Conservation (phyloP, 805 yeast species). For the Priceomyces fermenticarens region DNA sequence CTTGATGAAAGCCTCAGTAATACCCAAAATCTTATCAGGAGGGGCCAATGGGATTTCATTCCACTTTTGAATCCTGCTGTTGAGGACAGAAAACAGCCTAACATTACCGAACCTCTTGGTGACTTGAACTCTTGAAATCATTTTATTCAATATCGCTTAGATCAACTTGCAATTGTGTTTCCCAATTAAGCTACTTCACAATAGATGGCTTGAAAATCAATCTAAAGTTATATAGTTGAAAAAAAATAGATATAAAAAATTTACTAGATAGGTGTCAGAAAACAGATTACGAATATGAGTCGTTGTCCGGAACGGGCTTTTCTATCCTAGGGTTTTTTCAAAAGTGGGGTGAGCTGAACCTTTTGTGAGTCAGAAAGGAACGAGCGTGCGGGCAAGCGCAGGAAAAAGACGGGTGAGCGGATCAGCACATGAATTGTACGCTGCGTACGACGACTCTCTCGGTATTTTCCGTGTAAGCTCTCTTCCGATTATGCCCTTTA, state of each 20-base stretch:
- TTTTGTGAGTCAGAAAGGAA: constrained; percentile 1
- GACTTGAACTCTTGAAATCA: constrained; percentile 8
- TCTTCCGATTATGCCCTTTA: too few relatives aligned
- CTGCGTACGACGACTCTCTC: background rate
- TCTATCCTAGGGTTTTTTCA: background rate
- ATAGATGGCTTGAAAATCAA: too few relatives aligned
- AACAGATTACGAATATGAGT: too few relatives aligned
- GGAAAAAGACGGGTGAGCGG: constrained; percentile 3
- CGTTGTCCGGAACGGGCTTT: constrained; percentile 4
- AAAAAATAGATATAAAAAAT: too few relatives aligned
- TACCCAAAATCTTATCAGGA: constrained; percentile 83
- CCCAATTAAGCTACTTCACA: too few relatives aligned
- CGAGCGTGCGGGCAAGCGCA: background rate
- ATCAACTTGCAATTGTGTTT: too few relatives aligned
- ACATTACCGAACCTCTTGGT: constrained; percentile 4
- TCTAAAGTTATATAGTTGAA: too few relatives aligned
- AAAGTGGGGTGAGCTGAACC: constrained; percentile 2
- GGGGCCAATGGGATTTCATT: constrained; percentile 53
- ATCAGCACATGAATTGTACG: constrained; percentile 1
- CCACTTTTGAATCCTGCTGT: constrained; percentile 15
- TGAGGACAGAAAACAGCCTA: constrained; percentile 9
- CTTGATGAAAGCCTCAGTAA: constrained; percentile 67
- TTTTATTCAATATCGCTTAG: background rate
- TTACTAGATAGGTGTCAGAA: too few relatives aligned
- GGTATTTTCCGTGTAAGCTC: background rate